Base-by-base conservation (phyloP, 2,329 filamentous ascomycete genomes). In the Colletotrichum euphorbiae region DNA sequence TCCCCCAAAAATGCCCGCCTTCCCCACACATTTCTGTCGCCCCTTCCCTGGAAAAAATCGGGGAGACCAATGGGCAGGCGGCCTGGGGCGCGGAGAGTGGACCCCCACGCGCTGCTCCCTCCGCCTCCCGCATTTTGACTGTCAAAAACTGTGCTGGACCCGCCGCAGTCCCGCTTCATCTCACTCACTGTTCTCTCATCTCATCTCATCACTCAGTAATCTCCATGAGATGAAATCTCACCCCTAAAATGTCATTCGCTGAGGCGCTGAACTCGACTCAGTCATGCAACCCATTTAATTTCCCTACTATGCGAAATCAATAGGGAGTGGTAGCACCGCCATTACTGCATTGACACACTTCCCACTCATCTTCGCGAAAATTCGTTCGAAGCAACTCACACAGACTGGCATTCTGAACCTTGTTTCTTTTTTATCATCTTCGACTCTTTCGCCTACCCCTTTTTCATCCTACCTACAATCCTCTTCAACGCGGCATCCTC, bases 1-100 rank as follows among this genome's bases (percentile, higher is more conserved):
- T 67, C 43, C 43, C 51, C 62, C 46, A n/a, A 59, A 64, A 64
- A 21, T 3, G 24, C 36, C 64, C 42, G 38, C 28, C 54, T 59
- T 68, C 54, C 62, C 61, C 65, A 52, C 43, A 64, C 59, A 36
- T 50, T 36, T 46, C 50, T 17, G 33, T 13, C 6, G 12, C 48
- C 24, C 38, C 42, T 38, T 54, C 21, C 21, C 21, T 21, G 21
- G 21, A 21, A 21, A 21, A 21, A 21, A 21, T 21, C n/a, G 21
- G 21, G 21, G 21, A 21, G 21, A 21, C 21, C 21, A 24, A 24
- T 24, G 24, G 24, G 24, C 4, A 24, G 24, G 24, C 24, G 24
- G 24, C 24, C 24, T 5, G 24, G 24, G 5, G 24, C 24, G 24
- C 1, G 48, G 21, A 19, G 40, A 38, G 50, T 62, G 48, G 58